phyloP scores from a whole-genome alignment of 2,329 filamentous ascomycete species.

The Fusarium subglutinans region DNA sequence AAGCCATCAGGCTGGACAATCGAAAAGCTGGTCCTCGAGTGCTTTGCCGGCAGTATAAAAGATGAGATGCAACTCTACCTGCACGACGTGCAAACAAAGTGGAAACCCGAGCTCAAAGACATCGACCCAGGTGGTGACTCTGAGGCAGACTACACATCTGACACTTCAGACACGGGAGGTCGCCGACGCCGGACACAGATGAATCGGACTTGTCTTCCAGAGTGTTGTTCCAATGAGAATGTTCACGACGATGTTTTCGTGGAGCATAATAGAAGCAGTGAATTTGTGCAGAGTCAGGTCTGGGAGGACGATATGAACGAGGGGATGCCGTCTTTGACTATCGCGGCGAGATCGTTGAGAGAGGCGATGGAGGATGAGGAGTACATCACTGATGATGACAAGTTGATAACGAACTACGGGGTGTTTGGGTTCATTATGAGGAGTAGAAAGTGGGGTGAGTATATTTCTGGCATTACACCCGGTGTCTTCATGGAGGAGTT shows the following conservation, averaged over 20 bases:
- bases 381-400: not conserved
- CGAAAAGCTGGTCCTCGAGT: not conserved
- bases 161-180: not conserved
- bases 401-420: not conserved
- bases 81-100: fast-evolving
- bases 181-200: not conserved
- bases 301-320: not conserved
- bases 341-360: not conserved
- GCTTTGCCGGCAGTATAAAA: not conserved
- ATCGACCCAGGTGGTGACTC: not conserved
- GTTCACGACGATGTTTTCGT: not conserved
- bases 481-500: fast-evolving
- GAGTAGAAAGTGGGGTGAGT: not conserved
- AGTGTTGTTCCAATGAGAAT: not conserved
- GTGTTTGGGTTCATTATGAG: not conserved
- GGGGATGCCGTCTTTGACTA: not conserved
- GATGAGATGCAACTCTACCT: not conserved
- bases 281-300: not conserved
- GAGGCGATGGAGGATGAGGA: not conserved
- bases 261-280: not conserved
- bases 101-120: not conserved
- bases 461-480: not conserved
- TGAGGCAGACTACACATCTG: not conserved
- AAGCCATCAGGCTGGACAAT: not conserved
- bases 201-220: not conserved